phyloP scores from a whole-genome alignment of 305 asterid genomes.

The Fraxinus angustifolia region DNA sequence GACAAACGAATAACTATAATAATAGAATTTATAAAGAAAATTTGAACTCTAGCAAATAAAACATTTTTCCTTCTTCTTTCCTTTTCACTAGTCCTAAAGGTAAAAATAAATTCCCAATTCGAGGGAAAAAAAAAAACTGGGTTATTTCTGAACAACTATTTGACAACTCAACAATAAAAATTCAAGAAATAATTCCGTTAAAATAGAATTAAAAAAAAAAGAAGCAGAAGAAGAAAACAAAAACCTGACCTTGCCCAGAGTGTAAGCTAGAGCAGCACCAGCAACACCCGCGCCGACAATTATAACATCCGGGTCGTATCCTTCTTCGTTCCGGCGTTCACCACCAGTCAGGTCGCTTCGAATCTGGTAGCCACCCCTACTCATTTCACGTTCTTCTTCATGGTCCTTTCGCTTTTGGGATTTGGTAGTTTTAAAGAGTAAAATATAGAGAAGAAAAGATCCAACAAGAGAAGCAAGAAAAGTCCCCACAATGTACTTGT shows the following conservation, averaged over 20 bases:
- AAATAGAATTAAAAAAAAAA: background rate
- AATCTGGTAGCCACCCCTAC: background rate
- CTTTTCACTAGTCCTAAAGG: background rate
- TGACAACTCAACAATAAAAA: background rate
- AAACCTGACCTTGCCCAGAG: constrained; percentile 44
- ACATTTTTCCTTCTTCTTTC: background rate
- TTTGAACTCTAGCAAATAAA: background rate
- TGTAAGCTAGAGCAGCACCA: constrained; percentile 55
- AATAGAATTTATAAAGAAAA: background rate
- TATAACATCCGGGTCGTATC: constrained; percentile 34
- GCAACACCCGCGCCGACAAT: constrained; percentile 59
- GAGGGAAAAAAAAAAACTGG: background rate
- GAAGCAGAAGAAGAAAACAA: background rate
- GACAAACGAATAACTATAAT: background rate
- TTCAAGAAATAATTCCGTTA: background rate
- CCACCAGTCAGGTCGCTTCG: background rate
- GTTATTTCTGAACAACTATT: background rate
- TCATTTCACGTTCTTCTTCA: background rate
- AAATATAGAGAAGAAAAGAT: constrained; percentile 22
- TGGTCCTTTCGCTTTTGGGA: constrained; percentile 1
- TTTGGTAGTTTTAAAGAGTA: constrained; percentile 7
- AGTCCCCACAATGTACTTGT: constrained; percentile 23
- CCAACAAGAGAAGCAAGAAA: constrained; percentile 29
- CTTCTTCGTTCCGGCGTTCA: constrained; percentile 6
- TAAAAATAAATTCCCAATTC: background rate